A percentile compares a stretch with the other conserved stretches of the same genome.
Evolutionary conservation across 352 stramenopile genomes (phyloP).

Genomic region (Elongisporangium undulatum): DNA sequence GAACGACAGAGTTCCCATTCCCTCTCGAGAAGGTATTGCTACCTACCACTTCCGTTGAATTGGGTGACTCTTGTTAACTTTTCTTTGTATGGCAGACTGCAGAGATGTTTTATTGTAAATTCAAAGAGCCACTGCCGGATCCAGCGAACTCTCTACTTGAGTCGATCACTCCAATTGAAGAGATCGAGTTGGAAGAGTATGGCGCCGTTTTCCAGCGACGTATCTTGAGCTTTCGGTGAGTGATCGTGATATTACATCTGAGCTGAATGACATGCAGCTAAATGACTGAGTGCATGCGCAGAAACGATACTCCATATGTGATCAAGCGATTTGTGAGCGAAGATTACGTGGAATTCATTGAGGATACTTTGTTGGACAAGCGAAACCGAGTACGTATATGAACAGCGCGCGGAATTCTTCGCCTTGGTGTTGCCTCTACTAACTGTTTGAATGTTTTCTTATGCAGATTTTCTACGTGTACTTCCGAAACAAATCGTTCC

Average conservation of each 20-base stretch:
- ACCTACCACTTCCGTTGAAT: neutral
- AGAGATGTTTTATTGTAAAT: constrained; percentile 76
- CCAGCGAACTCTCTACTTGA: constrained; percentile 42
- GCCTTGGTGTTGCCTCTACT: neutral
- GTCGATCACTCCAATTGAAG: constrained; percentile 37
- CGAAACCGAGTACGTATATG: constrained; percentile 47
- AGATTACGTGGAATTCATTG: constrained; percentile 73
- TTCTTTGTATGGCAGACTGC: constrained; percentile 26
- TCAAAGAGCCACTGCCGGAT: constrained; percentile 73
- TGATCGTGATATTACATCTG: neutral
- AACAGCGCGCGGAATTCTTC: neutral
- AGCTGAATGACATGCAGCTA: neutral
- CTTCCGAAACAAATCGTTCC: constrained; percentile 68
- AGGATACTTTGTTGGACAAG: constrained; percentile 73
- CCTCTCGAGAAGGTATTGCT: constrained; percentile 51
- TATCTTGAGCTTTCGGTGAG: constrained; percentile 49
- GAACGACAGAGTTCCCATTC: constrained; percentile 39
- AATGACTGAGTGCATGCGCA: constrained; percentile 9
- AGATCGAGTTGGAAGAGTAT: constrained; percentile 48
- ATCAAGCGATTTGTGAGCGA: constrained; percentile 74
- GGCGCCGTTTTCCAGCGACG: constrained; percentile 57
- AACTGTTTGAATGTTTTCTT: neutral
- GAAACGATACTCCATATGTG: constrained; percentile 66
- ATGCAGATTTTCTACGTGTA: constrained; percentile 75
- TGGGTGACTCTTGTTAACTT: neutral